Evolutionary conservation across 352 stramenopile species (phyloP), one percentile per base, ranked within the genome.

Genomic region (Globisporangium cederbergense): DNA sequence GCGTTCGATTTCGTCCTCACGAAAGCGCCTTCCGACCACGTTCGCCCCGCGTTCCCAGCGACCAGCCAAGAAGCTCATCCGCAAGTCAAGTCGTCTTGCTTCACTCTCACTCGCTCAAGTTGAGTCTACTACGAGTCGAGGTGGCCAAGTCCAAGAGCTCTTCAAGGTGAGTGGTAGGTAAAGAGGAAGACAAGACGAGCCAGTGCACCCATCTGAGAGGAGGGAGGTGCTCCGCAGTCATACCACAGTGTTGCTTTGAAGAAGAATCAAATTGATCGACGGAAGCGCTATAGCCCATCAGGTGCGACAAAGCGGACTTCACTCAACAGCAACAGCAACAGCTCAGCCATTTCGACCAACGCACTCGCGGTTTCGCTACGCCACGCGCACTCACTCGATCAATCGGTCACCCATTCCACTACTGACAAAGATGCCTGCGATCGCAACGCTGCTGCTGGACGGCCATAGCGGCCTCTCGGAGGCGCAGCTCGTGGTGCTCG

Each of bases 401-500:
- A 9, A 22, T 51, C 30, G 3, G 20, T 1, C 25, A 28, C 25
- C 22, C 57, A 54, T 25, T 32, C 25, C 25, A 11, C 22, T n/a
- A 30, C 25, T 54, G 34, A 8, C n/a, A 67, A 67, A 60, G 14
- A 46, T 47, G 42, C 42, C 42, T n/a, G 42, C 42, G 53, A 38
- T 62, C 4, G 6, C 53, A n/a, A 9, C 62, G 38, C 47, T 71
- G 43, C 57, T 76, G 40, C 50, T 75, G 9, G 64, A 60, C 18
- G 50, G 13, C 14, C 18, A 42, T 28, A 5, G 50, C 30, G 72
- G 64, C 42, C 82, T 76, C 64, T 66, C 75, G 16, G 83, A 91
- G 66, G 62, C 73, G 13, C 77, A 88, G 61, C 53, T 90, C 52
- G 78, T 83, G 54, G 51, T 84, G 53, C 64, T 90, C 5, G 76